Evolutionary conservation across 2,329 filamentous ascomycete species (phyloP), one percentile per base, ranked within the genome.

Genomic region (Pseudogymnoascus sp.): DNA sequence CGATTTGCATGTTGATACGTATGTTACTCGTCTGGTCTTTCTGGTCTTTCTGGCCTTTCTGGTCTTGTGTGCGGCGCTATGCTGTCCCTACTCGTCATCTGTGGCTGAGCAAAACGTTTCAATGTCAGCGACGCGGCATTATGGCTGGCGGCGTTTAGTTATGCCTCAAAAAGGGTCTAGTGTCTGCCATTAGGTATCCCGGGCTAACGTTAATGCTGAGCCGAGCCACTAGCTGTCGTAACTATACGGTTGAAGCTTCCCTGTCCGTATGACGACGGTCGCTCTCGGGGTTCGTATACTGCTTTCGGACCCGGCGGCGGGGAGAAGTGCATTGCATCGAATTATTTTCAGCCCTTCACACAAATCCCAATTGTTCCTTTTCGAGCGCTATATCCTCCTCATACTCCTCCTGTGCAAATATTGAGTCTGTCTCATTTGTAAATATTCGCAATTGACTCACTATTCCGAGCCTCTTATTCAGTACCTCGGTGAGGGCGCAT

Each of bases 301-400:
- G 49, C 18, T 56, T 56, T 56, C 49, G 49, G 49, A 56, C 49
- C 49, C 16, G 49, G 28, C 49, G 49, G 49, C 49, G 49, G 49
- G 49, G 49, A 49, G 49, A 56, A 56, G 25, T 12, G 23, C 31
- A 12, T 9, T 9, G 8, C 43, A 34, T 34, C 5, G 49, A 34
- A 56, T 56, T 56, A 56, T 56, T 56, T 56, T 56, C 49, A 56
- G 49, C 49, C 49, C 49, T 56, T 56, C 49, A 56, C 25, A 56
- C 49, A 56, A n/a, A 56, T 12, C 16, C 9, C 49, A 34, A 56
- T 56, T 56, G 25, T 56, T 3, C 18, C 28, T 56, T 56, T 34
- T 18, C n/a, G 9, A 16, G 49, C 49, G 49, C 28, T 56, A 56
- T 56, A 34, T 56, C 49, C 46, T 56, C 25, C 16, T 56, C 28